These are phyloP conservation scores for Drechslerella coelobrocha DNA, from an alignment of 2,329 filamentous ascomycete species.

Conservation along the genomic window DNA sequence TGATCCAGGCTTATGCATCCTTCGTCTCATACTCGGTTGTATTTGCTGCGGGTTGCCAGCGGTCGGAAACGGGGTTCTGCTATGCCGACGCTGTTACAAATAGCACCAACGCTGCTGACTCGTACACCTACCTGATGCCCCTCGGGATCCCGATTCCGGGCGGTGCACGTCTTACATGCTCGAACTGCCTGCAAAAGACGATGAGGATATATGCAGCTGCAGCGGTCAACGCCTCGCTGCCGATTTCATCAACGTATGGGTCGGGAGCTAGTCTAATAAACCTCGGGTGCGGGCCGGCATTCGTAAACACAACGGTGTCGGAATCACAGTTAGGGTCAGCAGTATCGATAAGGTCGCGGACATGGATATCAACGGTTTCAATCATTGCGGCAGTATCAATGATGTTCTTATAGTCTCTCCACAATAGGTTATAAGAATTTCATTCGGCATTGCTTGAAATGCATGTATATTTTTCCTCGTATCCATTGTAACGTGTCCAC, in stretches of 20 bases:
- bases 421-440: conserved; percentile 12
- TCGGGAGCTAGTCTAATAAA: conserved; percentile 77
- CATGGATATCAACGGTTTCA: conserved; percentile 49
- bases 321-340: conserved; percentile 37
- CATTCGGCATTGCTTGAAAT: conserved; percentile 22
- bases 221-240: conserved; percentile 70
- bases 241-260: conserved; percentile 73
- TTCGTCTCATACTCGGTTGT: conserved; percentile 78
- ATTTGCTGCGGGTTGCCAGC: conserved; percentile 81
- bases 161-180: conserved; percentile 75
- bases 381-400: conserved; percentile 47
- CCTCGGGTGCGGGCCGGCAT: conserved; percentile 65
- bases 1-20: conserved; percentile 76
- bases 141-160: conserved; percentile 75
- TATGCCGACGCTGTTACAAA: conserved; percentile 87
- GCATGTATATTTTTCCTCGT: conserved; percentile 16
- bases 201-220: conserved; percentile 81
- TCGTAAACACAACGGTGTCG: conserved; percentile 62
- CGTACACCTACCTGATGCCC: conserved; percentile 84
- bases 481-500: conserved; percentile 47
- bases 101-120: conserved; percentile 70
- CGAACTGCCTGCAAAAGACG: conserved; percentile 75
- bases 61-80: conserved; percentile 64
- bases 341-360: conserved; percentile 40
- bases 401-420: conserved; percentile 33